A percentile compares a stretch with the other conserved stretches of the same genome.
phyloP scores from a whole-genome alignment of 2,329 filamentous ascomycete genomes.

The Amauroascus niger region DNA sequence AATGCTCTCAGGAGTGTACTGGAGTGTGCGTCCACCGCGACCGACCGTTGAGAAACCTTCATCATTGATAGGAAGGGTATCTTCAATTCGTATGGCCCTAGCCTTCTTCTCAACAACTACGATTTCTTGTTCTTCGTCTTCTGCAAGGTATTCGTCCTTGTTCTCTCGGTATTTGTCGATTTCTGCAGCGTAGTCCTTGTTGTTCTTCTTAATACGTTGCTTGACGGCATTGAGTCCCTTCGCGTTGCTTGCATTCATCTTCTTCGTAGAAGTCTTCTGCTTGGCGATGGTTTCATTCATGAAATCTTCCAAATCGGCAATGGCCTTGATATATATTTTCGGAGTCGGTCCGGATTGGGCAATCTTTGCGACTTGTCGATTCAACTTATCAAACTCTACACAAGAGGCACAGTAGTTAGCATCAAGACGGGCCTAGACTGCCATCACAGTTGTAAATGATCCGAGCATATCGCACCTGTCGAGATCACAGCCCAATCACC shows the following conservation, averaged over 20 bases:
- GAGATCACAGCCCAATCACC: slow-evolving; percentile 94
- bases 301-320: slow-evolving; percentile 87
- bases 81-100: slow-evolving; percentile 34
- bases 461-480: slow-evolving; percentile 54
- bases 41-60: slow-evolving; percentile 85
- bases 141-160: slow-evolving; percentile 80
- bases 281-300: slow-evolving; percentile 91
- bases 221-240: slow-evolving; percentile 93
- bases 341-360: slow-evolving; percentile 67
- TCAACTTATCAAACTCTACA: slow-evolving; percentile 87
- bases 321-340: slow-evolving; percentile 83
- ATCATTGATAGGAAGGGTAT: slow-evolving; percentile 48
- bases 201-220: slow-evolving; percentile 97
- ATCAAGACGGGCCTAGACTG: slow-evolving; percentile 14
- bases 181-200: slow-evolving; percentile 83
- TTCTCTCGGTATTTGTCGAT: slow-evolving; percentile 79
- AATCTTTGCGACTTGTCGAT: slow-evolving; percentile 73
- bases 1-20: slow-evolving; percentile 94
- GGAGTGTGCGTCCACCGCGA: slow-evolving; percentile 75
- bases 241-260: slow-evolving; percentile 95
- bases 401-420: slow-evolving; percentile 9
- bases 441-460: background rate
- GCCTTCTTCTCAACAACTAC: slow-evolving; percentile 44
- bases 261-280: slow-evolving; percentile 92
- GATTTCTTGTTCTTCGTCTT: slow-evolving; percentile 63